Conservation (phyloP, 257 asterid species). For the Gynochthodes officinalis region DNA sequence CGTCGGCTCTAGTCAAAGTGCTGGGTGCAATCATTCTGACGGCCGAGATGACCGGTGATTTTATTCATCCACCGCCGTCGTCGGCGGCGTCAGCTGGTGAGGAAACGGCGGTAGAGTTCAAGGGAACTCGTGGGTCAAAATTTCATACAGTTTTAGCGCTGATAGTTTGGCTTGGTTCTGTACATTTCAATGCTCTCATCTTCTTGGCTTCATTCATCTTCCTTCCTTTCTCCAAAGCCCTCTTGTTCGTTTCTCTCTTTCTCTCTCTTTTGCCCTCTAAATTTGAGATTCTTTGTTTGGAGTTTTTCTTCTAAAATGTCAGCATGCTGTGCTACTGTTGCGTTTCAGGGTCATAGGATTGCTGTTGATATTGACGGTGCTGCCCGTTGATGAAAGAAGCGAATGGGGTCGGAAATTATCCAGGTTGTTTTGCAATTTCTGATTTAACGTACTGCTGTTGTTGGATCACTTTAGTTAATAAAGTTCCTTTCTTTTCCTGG, state of each 20-base stretch:
- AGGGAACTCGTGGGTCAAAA: constrained; percentile 46
- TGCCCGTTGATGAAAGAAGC: constrained; percentile 73
- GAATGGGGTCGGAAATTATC: constrained; percentile 59
- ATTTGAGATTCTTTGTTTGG: neutral
- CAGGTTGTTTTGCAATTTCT: constrained; percentile 36
- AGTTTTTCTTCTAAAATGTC: constrained; percentile 3
- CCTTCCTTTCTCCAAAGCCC: constrained; percentile 59
- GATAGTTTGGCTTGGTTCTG: constrained; percentile 62
- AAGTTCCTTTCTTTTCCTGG: neutral
- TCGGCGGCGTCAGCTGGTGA: constrained; percentile 4
- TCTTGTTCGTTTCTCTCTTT: constrained; percentile 42
- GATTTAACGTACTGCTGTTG: neutral
- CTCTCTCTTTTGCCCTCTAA: neutral
- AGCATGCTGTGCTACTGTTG: constrained; percentile 3
- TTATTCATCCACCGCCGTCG: constrained; percentile 3
- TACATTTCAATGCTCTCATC: constrained; percentile 50
- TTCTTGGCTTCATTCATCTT: constrained; percentile 53
- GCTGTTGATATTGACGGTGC: constrained; percentile 51
- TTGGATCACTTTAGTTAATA: neutral
- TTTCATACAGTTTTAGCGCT: constrained; percentile 45
- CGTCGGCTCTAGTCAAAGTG: neutral
- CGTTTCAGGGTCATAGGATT: constrained; percentile 58
- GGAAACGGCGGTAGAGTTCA: constrained; percentile 56
- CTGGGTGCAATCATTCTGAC: constrained; percentile 16
- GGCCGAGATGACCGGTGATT: constrained; percentile 32